Evolutionary conservation across 192 early-diverging fungal species (phyloP).

Genomic region (Radiomyces spectabilis): DNA sequence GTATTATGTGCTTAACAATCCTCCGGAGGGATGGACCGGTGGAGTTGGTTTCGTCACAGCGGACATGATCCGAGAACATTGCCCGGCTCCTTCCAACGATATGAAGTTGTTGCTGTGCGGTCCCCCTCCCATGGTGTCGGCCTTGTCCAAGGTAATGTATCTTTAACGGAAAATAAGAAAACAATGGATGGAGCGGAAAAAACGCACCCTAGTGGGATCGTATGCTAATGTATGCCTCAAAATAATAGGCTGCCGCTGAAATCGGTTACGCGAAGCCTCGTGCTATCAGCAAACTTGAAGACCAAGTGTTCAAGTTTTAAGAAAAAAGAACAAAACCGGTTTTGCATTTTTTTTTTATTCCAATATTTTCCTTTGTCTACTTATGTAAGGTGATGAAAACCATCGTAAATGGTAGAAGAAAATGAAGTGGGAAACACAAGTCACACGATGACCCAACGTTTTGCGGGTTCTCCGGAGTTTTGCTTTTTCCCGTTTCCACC

Average conservation of each 20-base stretch:
- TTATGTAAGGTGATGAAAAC: too few relatives aligned
- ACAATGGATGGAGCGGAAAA: not conserved
- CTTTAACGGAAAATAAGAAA: not conserved
- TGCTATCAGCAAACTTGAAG: conserved; percentile 72
- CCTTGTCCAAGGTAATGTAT: conserved; percentile 65
- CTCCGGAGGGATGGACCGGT: conserved; percentile 75
- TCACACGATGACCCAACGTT: too few relatives aligned
- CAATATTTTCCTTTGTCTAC: too few relatives aligned
- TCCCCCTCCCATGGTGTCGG: conserved; percentile 83
- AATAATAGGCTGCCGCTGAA: conserved; percentile 48
- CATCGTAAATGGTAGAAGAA: too few relatives aligned
- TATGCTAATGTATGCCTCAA: not conserved
- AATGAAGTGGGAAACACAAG: too few relatives aligned
- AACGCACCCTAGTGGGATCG: not conserved
- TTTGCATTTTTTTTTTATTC: not conserved
- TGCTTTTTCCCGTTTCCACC: too few relatives aligned
- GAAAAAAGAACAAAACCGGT: not conserved
- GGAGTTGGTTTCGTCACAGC: conserved; percentile 81
- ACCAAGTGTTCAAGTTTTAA: conserved; percentile 91
- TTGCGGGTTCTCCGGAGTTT: too few relatives aligned
- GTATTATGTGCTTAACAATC: conserved; percentile 76
- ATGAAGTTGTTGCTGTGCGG: conserved; percentile 90
- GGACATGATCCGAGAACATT: conserved; percentile 68
- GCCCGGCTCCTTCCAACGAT: conserved; percentile 66
- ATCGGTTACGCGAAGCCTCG: conserved; percentile 75